Percentiles rank a stretch among this genome's conserved stretches.
These are phyloP conservation scores for Claviceps paspali DNA, from an alignment of 2,329 filamentous ascomycete genomes.

Conservation along the genomic window DNA sequence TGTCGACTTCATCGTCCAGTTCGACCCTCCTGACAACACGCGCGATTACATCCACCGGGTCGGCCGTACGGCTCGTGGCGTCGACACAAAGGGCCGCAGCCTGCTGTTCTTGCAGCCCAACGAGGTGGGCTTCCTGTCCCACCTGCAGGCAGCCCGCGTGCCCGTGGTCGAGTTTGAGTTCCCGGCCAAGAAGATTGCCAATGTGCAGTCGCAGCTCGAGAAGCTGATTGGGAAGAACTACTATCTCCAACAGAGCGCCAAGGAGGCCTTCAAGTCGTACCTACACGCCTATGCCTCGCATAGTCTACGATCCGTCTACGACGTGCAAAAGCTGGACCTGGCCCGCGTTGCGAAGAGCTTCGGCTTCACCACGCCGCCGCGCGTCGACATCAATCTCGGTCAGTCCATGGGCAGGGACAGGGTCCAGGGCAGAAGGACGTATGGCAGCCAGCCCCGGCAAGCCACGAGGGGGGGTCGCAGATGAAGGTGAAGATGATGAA, in stretches of 20 bases:
- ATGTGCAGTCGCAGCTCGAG: conserved; percentile 82
- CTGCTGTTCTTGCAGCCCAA: conserved; percentile 86
- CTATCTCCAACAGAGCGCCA: conserved; percentile 79
- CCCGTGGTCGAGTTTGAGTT: conserved; percentile 96
- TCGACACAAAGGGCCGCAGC: conserved; percentile 69
- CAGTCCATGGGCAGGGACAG: conserved; percentile 63
- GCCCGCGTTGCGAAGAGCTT: conserved; percentile 75
- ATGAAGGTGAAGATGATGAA: too few relatives aligned
- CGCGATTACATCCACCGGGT: conserved; percentile 92
- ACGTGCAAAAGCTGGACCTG: conserved; percentile 71
- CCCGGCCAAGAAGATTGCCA: conserved; percentile 78
- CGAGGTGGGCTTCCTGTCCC: conserved; percentile 82
- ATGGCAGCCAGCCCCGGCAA: conserved; percentile 66
- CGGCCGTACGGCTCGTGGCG: conserved; percentile 79
- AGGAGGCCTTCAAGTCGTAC: conserved; percentile 73
- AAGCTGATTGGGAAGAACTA: conserved; percentile 92
- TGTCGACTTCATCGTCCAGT: conserved; percentile 94
- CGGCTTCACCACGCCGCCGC: conserved; percentile 61
- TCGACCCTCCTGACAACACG: conserved; percentile 84
- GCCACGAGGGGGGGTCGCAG: conserved; percentile 9
- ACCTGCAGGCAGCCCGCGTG: conserved; percentile 81
- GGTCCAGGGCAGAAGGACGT: conserved; percentile 47
- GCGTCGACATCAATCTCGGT: conserved; percentile 72
- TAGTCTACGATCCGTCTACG: conserved; percentile 43
- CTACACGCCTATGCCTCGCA: conserved; percentile 86